These are phyloP conservation scores for Phanerodontia chrysosporium DNA, from an alignment of 768 basidiomycete species.

Conservation along the genomic window DNA sequence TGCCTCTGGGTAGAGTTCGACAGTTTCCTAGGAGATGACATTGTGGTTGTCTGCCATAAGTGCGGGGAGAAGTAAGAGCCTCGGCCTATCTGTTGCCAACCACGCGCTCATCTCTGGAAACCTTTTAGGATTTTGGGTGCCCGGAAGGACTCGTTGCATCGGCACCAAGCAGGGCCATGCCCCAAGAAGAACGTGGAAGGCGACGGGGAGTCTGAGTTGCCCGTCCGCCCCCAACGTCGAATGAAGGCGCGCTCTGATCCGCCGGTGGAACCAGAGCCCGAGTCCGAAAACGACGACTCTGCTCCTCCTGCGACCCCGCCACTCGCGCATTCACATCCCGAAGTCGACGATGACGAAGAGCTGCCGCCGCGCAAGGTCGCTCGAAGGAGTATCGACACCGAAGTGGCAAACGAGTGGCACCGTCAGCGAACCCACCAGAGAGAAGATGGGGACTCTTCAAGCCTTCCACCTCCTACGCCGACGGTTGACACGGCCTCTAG, in stretches of 20 bases:
- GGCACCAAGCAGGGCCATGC: not conserved
- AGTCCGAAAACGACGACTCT: not conserved
- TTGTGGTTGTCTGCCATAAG: not conserved
- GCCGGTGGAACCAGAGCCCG: not conserved
- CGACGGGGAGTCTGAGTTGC: not conserved
- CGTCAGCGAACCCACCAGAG: not conserved
- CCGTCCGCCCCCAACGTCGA: not conserved
- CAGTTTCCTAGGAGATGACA: not conserved
- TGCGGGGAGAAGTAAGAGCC: not conserved
- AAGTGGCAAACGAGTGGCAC: not conserved
- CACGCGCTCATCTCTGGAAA: too few relatives aligned
- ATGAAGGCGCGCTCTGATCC: not conserved
- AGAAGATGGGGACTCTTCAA: not conserved
- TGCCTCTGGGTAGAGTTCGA: not conserved
- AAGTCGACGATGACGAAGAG: not conserved
- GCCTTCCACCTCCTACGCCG: not conserved
- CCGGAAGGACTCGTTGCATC: not conserved
- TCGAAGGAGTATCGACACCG: not conserved
- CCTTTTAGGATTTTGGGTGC: not conserved
- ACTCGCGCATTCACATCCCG: not conserved
- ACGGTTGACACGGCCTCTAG: not conserved
- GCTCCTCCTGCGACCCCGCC: not conserved
- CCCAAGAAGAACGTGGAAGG: not conserved
- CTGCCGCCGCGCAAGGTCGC: not conserved
- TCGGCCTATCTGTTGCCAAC: too few relatives aligned